Evolutionary conservation across 495 filamentous ascomycete genomes (phyloP), one percentile per base, ranked within the genome.

Genomic region (Hypoxylon cercidicola): DNA sequence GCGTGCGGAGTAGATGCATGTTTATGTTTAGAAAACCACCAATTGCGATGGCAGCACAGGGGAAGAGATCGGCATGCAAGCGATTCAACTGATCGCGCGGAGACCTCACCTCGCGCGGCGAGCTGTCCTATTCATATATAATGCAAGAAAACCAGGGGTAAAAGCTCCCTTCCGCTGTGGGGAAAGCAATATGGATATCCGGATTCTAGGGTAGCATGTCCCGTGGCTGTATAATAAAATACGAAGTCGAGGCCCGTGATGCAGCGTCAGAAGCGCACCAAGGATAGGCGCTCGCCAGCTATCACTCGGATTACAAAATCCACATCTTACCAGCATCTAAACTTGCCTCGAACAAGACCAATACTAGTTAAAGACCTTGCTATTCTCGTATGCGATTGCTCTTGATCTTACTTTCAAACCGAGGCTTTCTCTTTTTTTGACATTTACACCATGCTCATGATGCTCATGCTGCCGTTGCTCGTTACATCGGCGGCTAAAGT

Each of bases 151-250:
- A 15, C 52, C 53, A 53, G 53, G 58, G 50, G 52, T 34, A 18
- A 57, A 46, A 37, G 41, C 37, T 46, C 43, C 45, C 48, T 19
- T 59, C 59, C 59, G 59, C 64, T 49, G 65, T 68, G 55, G 65
- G 39, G 59, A 63, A 48, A 46, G 50, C 65, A 68, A 68, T 68
- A 59, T 68, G 59, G 65, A 63, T 64, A 63, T 52, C 65, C 65
- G 65, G 65, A 63, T 68, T 51, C 60, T 68, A 54, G 65, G 60
- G 59, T 59, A 46, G 20, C 49, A 55, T 63, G 47, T 50, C 58
- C 65, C 60, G 58, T 32, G 20, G 51, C 51, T 16, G 34, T 59
- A 50, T 25, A 59, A 45, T 39, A 30, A 7, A 52, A 63, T 63
- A 50, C 59, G 59, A 68, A 28, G 55, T 68, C 50, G 54, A 60